Evolutionary conservation across 805 yeast species (phyloP).

Genomic region (Groenewaldozyma tartarivorans): DNA sequence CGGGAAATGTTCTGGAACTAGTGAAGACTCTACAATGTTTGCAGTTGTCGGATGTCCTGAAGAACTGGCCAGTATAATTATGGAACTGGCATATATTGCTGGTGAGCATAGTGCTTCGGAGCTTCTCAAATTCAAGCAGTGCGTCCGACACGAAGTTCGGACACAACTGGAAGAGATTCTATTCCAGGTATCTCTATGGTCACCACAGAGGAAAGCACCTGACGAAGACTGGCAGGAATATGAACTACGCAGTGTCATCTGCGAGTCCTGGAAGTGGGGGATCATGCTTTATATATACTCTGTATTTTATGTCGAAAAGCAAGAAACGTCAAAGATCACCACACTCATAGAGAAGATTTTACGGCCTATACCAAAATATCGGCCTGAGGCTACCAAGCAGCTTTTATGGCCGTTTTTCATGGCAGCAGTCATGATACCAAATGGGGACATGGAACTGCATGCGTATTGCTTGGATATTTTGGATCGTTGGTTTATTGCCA

Average conservation of each 20-base stretch:
- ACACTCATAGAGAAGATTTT: not conserved
- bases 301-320: not conserved
- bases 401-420: slow-evolving; percentile 3
- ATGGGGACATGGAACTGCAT: not conserved
- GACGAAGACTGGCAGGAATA: not conserved
- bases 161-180: not conserved
- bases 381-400: slow-evolving; percentile 1
- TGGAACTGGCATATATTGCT: not conserved
- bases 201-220: not conserved
- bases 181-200: not conserved
- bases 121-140: not conserved
- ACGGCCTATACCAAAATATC: not conserved
- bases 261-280: slow-evolving; percentile 1
- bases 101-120: not conserved
- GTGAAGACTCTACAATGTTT: not conserved
- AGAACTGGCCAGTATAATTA: not conserved
- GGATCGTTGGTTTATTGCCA: slow-evolving; percentile 1
- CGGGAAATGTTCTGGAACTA: not conserved
- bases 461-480: not conserved
- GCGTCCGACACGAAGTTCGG: not conserved
- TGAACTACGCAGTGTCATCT: not conserved
- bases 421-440: not conserved
- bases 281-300: slow-evolving; percentile 1
- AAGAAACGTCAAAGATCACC: not conserved
- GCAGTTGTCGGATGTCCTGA: slow-evolving; percentile 2